These are phyloP conservation scores for Hanseniaspora lachancei DNA, from an alignment of 805 yeast genomes.

Conservation along the genomic window DNA sequence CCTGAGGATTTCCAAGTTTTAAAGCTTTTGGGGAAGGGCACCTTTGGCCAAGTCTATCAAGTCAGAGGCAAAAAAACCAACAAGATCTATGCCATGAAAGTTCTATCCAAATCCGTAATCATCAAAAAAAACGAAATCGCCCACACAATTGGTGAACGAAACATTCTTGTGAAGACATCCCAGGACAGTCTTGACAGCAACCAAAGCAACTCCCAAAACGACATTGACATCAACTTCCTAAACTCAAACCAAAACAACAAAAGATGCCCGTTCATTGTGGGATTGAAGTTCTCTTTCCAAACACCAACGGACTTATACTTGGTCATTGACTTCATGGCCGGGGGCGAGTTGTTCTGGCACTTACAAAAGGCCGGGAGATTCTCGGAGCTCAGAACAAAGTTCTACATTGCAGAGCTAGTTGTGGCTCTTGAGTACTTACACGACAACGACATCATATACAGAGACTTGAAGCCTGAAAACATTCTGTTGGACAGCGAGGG, in stretches of 20 bases:
- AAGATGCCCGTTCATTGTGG: slow-evolving; percentile 85
- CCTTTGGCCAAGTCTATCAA: slow-evolving; percentile 95
- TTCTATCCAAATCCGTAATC: slow-evolving; percentile 82
- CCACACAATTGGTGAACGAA: slow-evolving; percentile 94
- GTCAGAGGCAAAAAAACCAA: slow-evolving; percentile 81
- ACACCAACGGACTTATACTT: slow-evolving; percentile 84
- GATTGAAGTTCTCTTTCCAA: slow-evolving; percentile 90
- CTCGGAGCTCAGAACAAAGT: slow-evolving; percentile 84
- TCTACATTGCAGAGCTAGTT: slow-evolving; percentile 91
- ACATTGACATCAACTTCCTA: not conserved
- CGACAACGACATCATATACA: slow-evolving; percentile 87
- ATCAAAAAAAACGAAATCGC: slow-evolving; percentile 96
- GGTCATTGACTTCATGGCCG: slow-evolving; percentile 95
- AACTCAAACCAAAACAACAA: slow-evolving; percentile 30
- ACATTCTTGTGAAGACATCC: slow-evolving; percentile 84
- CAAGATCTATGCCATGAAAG: slow-evolving; percentile 95
- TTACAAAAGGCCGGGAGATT: slow-evolving; percentile 93
- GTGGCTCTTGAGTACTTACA: slow-evolving; percentile 88
- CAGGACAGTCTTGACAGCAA: slow-evolving; percentile 17
- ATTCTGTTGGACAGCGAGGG: slow-evolving; percentile 92
- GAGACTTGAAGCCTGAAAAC: slow-evolving; percentile 95
- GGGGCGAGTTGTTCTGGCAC: slow-evolving; percentile 95
- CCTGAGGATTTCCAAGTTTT: slow-evolving; percentile 91
- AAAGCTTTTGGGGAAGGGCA: slow-evolving; percentile 85
- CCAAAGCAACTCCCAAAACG: not conserved